Conservation (phyloP, 2,329 filamentous ascomycete species). For the Pyricularia grisea region DNA sequence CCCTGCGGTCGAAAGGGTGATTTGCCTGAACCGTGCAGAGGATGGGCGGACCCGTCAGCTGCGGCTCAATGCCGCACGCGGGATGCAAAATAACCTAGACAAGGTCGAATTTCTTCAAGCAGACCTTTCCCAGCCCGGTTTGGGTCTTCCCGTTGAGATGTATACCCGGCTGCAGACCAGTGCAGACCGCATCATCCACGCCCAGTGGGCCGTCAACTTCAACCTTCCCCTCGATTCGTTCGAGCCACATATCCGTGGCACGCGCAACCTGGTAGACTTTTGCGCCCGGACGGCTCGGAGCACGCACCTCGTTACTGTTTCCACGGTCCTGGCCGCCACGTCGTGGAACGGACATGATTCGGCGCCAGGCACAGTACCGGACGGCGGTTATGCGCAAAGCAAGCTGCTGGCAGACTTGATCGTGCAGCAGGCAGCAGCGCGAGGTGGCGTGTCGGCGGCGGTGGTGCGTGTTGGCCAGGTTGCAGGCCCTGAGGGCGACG, state of each 20-base stretch:
- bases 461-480: slow-evolving; percentile 34
- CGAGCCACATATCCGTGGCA: slow-evolving; percentile 33
- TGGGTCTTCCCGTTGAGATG: slow-evolving; percentile 19
- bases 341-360: slow-evolving; percentile 16
- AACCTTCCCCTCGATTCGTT: slow-evolving; percentile 37
- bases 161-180: slow-evolving; percentile 24
- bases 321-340: slow-evolving; percentile 25
- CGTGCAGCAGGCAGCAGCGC: slow-evolving; percentile 23
- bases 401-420: slow-evolving; percentile 28
- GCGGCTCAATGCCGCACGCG: neutral
- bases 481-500: slow-evolving; percentile 23
- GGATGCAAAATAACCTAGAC: neutral
- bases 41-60: neutral
- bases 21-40: slow-evolving; percentile 10
- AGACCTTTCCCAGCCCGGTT: no score
- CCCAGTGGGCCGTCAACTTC: slow-evolving; percentile 36
- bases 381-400: slow-evolving; percentile 27
- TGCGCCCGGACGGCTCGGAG: slow-evolving; percentile 20
- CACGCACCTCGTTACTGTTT: slow-evolving; percentile 29
- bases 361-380: slow-evolving; percentile 14
- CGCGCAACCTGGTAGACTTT: slow-evolving; percentile 36
- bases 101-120: no score
- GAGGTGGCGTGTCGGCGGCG: slow-evolving; percentile 23
- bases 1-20: slow-evolving; percentile 25
- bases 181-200: slow-evolving; percentile 36